Base-by-base conservation (phyloP, 306 rosid species). In the Sphenostylis stenocarpa region DNA sequence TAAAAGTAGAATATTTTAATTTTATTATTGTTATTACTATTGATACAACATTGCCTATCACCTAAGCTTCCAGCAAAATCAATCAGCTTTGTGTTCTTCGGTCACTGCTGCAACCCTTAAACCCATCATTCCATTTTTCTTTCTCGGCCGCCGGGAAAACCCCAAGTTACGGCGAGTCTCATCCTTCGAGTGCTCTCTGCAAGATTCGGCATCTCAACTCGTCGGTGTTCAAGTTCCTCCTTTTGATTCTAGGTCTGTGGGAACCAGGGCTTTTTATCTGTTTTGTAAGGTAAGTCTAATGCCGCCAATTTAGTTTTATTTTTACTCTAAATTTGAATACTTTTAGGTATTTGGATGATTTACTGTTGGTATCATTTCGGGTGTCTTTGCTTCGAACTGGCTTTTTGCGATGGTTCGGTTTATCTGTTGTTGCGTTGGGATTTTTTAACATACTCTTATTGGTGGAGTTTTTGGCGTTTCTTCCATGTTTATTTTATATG, bases 401-500 rank as follows among this genome's bases (percentile, higher is more conserved):
- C 7, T 64, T 24, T 49, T 8, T 23, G 39, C 29, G 72, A 26
- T 51, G 53, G 70, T 65, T 65, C 33, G 11, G 15, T 24, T 26
- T 48, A 19, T 21, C 41, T 21, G 34, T 20, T 65, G 24, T 36
- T 48, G 65, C 64, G 64, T 38, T 64, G 31, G 41, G 44, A 23
- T 23, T 65, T 23, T 65, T 24, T 36, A 16, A 6, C 16, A 11
- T 74, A 19, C 61, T 20, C 79, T 61, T 62, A 1, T 49, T 33
- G 48, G 60, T 75, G 15, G 55, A 51, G 29, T 58, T 57, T 24
- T 57, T 51, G 66, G 21, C 31, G 2, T 36, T 76, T 13, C 2
- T 36, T 51, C 72, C 26, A 34, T 16, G 64, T 48, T 63, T 63
- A 63, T 56, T 74, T 14, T 19, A 28, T 74, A 36, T 61, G 34